phyloP scores from a whole-genome alignment of 805 yeast species.

The Saccharomycopsis malanga region DNA sequence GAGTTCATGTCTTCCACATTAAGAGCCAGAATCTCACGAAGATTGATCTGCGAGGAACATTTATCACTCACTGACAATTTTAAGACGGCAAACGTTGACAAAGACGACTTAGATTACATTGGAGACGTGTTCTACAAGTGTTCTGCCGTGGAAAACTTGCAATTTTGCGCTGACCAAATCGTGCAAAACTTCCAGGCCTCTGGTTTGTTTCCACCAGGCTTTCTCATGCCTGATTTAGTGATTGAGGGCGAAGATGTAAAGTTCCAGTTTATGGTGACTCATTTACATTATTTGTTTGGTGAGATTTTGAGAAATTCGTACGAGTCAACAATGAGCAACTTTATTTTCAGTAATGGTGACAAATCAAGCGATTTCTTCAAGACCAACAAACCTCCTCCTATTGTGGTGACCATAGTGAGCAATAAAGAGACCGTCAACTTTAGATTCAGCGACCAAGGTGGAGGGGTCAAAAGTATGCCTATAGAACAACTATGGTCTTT shows the following conservation, averaged over 20 bases:
- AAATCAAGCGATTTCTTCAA: constrained; percentile 15
- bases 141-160: constrained; percentile 61
- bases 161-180: constrained; percentile 41
- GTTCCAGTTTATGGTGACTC: constrained; percentile 82
- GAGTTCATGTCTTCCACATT: constrained; percentile 67
- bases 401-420: constrained; percentile 67
- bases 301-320: constrained; percentile 81
- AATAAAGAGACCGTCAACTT: constrained; percentile 62
- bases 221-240: constrained; percentile 62
- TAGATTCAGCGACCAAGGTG: constrained; percentile 84
- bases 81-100: constrained; percentile 32
- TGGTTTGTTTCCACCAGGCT: constrained; percentile 41
- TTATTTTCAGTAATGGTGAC: constrained; percentile 22
- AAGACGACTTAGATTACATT: constrained; percentile 39
- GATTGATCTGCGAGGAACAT: constrained; percentile 91
- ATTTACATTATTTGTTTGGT: constrained; percentile 78
- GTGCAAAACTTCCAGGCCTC: constrained; percentile 38
- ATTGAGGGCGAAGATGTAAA: constrained; percentile 64
- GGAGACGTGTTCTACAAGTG: constrained; percentile 82
- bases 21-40: constrained; percentile 79
- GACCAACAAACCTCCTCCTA: constrained; percentile 52
- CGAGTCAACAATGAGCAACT: constrained; percentile 65
- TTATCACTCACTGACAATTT: constrained; percentile 66
- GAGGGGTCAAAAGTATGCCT: constrained; percentile 63
- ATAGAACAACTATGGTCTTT: constrained; percentile 78